These are phyloP conservation scores for Pseudoturritis turrita DNA, from an alignment of 345 rosid species.

Conservation along the genomic window DNA sequence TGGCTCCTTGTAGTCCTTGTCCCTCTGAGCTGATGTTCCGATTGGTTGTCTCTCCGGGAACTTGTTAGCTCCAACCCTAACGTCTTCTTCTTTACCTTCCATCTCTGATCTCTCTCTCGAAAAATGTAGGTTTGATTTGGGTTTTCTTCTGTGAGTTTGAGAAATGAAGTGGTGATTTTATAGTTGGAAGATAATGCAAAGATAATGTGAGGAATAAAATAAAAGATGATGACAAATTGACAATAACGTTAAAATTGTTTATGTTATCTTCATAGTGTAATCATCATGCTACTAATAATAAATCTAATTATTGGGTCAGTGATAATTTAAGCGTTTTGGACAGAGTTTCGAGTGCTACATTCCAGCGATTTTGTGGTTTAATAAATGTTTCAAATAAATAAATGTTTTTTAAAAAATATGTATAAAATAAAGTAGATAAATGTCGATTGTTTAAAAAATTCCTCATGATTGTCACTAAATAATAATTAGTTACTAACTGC, in stretches of 20 bases:
- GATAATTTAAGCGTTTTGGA: slow-evolving; percentile 9
- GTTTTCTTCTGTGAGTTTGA: neutral
- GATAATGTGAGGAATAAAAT: neutral
- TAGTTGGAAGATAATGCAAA: slow-evolving; percentile 18
- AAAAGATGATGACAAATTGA: slow-evolving; percentile 3
- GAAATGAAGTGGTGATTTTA: slow-evolving; percentile 6
- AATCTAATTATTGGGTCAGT: neutral
- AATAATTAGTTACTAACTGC: slow-evolving; percentile 3
- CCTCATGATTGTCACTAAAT: neutral
- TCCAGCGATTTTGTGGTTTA: slow-evolving; percentile 11
- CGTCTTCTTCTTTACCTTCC: slow-evolving; percentile 50
- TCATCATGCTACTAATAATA: slow-evolving; percentile 12
- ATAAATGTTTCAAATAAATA: neutral
- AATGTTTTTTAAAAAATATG: neutral
- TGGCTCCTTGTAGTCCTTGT: slow-evolving; percentile 45
- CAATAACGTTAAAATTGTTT: neutral
- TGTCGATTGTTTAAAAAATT: neutral
- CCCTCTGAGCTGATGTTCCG: slow-evolving; percentile 42
- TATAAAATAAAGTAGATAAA: neutral
- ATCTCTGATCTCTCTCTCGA: slow-evolving; percentile 7
- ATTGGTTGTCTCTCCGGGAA: slow-evolving; percentile 43
- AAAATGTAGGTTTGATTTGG: slow-evolving; percentile 26
- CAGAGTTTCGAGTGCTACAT: slow-evolving; percentile 13
- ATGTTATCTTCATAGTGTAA: slow-evolving; percentile 14
- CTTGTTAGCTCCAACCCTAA: slow-evolving; percentile 44